Evolutionary conservation across 1,139 yeast species (phyloP).

Genomic region (Hanseniaspora sp.): DNA sequence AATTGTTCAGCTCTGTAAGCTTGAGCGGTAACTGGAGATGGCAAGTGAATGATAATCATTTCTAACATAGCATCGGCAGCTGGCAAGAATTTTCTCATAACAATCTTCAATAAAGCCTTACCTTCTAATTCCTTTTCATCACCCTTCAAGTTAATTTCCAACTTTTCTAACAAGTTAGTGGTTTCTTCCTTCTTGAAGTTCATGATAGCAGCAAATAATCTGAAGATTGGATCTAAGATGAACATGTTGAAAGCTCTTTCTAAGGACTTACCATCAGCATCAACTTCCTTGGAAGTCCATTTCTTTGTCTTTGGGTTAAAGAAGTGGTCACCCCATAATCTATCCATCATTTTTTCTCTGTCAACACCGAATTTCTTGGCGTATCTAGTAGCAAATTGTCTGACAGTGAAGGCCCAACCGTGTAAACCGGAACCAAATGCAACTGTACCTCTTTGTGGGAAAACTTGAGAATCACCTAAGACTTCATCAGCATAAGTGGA

Average conservation of each 20-base stretch:
- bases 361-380: conserved; percentile 99
- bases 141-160: conserved; percentile 80
- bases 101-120: conserved; percentile 95
- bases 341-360: conserved; percentile 94
- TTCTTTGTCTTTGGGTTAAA: conserved; percentile 99
- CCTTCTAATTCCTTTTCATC: conserved; percentile 97
- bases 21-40: conserved; percentile 99
- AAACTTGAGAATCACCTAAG: conserved; percentile 94
- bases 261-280: conserved; percentile 86
- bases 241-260: conserved; percentile 99
- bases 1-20: conserved; percentile 97
- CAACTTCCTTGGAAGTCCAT: conserved; percentile 96
- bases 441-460: conserved; percentile 98
- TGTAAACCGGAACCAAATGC: conserved; percentile 99
- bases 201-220: conserved; percentile 89
- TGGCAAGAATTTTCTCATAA: conserved; percentile 99
- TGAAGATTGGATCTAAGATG: conserved; percentile 97
- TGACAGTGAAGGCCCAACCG: conserved; percentile 99
- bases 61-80: conserved; percentile 99
- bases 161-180: conserved; percentile 77
- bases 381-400: conserved; percentile 97
- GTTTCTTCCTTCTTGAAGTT: conserved; percentile 96
- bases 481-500: conserved; percentile 86
- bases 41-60: conserved; percentile 97
- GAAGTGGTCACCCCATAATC: conserved; percentile 99